Percentiles rank a stretch among this genome's conserved stretches.
phyloP scores from a whole-genome alignment of 192 early-diverging fungal genomes.

The Borealophlyctis nickersoniae region DNA sequence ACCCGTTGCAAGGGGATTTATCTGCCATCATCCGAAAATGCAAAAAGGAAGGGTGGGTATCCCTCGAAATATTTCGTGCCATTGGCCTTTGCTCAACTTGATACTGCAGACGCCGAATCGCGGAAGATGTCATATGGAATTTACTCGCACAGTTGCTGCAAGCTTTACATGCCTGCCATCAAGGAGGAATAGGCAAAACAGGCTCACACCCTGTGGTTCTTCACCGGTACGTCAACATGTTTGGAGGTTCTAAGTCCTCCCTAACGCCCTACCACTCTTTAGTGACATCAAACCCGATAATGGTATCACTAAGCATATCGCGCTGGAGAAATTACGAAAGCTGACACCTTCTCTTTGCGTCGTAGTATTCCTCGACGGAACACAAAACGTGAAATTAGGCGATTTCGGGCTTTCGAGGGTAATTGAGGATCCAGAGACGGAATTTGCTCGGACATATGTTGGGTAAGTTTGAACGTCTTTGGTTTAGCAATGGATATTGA shows the following conservation, averaged over 20 bases:
- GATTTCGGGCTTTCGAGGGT: conserved; percentile 72
- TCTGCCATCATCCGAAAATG: conserved; percentile 62
- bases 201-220: conserved; percentile 51
- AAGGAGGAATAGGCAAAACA: conserved; percentile 32
- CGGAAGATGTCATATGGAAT: conserved; percentile 67
- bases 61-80: no score
- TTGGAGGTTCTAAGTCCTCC: background rate
- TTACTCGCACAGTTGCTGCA: conserved; percentile 61
- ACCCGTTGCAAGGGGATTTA: conserved; percentile 56
- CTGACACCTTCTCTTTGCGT: conserved; percentile 2
- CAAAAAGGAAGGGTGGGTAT: conserved; percentile 48
- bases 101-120: conserved; percentile 51
- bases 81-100: no score
- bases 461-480: conserved; percentile 57
- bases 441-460: conserved; percentile 73
- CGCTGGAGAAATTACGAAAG: background rate
- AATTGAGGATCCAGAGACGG: conserved; percentile 55
- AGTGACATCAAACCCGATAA: conserved; percentile 77
- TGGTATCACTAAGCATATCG: conserved; percentile 40
- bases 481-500: no score
- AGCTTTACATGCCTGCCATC: conserved; percentile 71
- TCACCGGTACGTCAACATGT: conserved; percentile 42
- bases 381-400: conserved; percentile 68
- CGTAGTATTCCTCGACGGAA: conserved; percentile 64
- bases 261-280: background rate